Conservation (phyloP, 73 alveolate species). For the Symbiodinium natans region DNA sequence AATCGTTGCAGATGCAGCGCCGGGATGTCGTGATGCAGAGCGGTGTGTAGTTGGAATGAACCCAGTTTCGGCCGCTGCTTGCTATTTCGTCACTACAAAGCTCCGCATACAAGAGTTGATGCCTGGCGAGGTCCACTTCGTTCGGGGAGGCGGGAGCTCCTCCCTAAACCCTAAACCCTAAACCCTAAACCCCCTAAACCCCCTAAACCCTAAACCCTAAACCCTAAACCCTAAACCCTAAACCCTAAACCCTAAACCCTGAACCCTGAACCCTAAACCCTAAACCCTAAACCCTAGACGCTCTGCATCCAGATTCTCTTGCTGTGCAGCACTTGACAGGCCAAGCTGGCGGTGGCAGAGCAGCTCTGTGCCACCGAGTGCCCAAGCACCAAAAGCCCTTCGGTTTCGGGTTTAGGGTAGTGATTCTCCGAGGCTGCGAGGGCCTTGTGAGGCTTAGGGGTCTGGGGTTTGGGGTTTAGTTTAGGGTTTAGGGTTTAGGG, state of each 20-base stretch:
- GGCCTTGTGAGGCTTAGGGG: no score
- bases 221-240: not conserved
- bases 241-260: not conserved
- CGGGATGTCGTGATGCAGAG: no score
- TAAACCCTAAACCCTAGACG: not conserved
- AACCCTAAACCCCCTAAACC: not conserved
- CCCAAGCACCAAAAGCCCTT: not conserved
- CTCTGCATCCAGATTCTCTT: no score
- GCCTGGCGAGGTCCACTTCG: not conserved
- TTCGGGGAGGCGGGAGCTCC: not conserved
- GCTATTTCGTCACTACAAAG: no score
- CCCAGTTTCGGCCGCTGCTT: no score
- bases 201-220: not conserved
- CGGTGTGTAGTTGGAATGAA: no score
- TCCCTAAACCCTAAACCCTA: not conserved
- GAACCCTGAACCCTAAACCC: not conserved
- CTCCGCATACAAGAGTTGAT: no score
- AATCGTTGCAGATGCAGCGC: no score
- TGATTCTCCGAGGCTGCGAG: no score
- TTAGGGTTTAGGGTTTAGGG: no score
- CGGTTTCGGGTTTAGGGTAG: no score
- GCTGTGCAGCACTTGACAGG: not conserved
- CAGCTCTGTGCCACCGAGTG: constrained; percentile 76
- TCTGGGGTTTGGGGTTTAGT: no score
- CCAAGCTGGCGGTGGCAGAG: constrained; percentile 41